Percentiles rank a stretch among this genome's conserved stretches.
Evolutionary conservation across 2,329 filamentous ascomycete species (phyloP).

Genomic region (Kalaharituber pfeilii): DNA sequence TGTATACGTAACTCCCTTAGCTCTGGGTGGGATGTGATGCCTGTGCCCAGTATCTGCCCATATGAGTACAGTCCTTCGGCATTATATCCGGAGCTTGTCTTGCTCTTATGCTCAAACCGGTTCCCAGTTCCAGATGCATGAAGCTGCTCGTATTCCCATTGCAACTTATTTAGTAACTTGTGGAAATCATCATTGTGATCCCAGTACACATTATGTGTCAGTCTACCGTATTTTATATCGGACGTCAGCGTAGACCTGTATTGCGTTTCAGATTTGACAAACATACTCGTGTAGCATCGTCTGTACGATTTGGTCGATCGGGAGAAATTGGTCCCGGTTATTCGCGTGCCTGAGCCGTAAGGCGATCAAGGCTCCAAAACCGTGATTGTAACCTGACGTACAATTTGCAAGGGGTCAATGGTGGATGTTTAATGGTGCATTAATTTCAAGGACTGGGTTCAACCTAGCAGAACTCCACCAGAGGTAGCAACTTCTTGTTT

Average conservation of each 20-base stretch:
- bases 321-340: constrained; percentile 62
- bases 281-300: constrained; percentile 75
- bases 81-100: too few relatives aligned
- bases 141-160: constrained; percentile 66
- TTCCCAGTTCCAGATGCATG: too few relatives aligned
- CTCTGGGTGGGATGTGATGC: background rate
- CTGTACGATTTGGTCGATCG: constrained; percentile 63
- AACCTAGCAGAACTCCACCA: too few relatives aligned
- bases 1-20: background rate
- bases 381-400: constrained; percentile 52
- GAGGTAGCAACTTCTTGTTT: too few relatives aligned
- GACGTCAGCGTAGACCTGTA: constrained; percentile 11
- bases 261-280: background rate
- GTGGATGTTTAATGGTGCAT: too few relatives aligned
- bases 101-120: too few relatives aligned
- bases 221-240: constrained; percentile 27
- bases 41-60: constrained; percentile 50
- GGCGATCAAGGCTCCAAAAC: constrained; percentile 60
- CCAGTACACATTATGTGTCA: constrained; percentile 71
- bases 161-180: constrained; percentile 71
- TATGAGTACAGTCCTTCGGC: constrained; percentile 69
- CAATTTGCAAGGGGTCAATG: too few relatives aligned
- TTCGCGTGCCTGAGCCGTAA: constrained; percentile 58
- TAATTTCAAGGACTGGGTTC: too few relatives aligned
- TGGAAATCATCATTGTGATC: constrained; percentile 73